phyloP scores from a whole-genome alignment of 495 filamentous ascomycete genomes.

The Tuber borchii region DNA sequence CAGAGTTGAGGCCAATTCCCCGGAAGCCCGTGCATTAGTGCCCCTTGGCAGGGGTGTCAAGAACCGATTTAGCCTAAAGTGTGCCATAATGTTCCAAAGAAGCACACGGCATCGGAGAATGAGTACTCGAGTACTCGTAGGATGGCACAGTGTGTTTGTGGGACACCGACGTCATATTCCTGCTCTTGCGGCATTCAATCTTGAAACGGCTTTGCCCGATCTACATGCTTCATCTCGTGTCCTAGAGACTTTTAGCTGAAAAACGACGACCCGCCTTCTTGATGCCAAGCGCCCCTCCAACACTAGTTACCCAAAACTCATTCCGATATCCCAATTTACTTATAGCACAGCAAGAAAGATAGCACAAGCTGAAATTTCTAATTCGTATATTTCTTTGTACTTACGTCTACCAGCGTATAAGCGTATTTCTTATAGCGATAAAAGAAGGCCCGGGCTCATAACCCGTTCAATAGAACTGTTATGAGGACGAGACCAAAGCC shows the following conservation, averaged over 20 bases:
- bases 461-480: too few relatives aligned
- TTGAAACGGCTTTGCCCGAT: not conserved
- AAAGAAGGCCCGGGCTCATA: too few relatives aligned
- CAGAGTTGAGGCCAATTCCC: not conserved
- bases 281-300: not conserved
- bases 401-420: too few relatives aligned
- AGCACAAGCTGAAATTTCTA: not conserved
- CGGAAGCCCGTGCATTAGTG: not conserved
- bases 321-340: not conserved
- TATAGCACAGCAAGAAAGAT: not conserved
- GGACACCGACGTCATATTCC: not conserved
- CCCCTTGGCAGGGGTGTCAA: not conserved
- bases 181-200: not conserved
- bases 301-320: not conserved
- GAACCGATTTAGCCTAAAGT: not conserved
- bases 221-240: not conserved
- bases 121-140: too few relatives aligned
- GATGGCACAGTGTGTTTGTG: not conserved
- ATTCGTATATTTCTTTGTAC: too few relatives aligned
- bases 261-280: not conserved
- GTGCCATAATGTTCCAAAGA: not conserved
- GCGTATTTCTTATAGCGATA: too few relatives aligned
- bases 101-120: not conserved
- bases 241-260: not conserved
- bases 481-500: too few relatives aligned